A percentile compares a stretch with the other conserved stretches of the same genome.
These are phyloP conservation scores for Mentha longifolia DNA, from an alignment of 257 asterid species.

Conservation along the genomic window DNA sequence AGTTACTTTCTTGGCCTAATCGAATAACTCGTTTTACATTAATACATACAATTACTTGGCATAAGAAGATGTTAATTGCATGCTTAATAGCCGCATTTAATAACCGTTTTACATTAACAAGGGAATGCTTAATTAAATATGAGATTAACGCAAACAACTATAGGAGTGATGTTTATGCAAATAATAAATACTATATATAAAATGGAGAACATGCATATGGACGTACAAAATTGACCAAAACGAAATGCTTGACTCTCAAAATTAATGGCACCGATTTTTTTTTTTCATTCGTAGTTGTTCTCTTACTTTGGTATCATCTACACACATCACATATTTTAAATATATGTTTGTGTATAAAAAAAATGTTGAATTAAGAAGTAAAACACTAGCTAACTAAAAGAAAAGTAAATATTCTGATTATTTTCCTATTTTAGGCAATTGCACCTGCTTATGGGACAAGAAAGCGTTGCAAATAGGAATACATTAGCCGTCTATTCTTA, in stretches of 20 bases:
- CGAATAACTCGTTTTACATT: background rate
- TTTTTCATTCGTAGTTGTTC: background rate
- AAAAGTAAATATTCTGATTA: background rate
- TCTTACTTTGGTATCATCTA: background rate
- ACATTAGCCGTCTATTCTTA: conserved; percentile 1
- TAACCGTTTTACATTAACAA: too few relatives aligned
- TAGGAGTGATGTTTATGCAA: background rate
- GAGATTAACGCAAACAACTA: background rate
- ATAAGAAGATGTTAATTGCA: background rate
- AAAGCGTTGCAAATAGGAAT: conserved; percentile 1
- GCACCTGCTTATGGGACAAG: background rate
- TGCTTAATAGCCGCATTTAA: too few relatives aligned
- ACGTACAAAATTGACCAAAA: conserved; percentile 8
- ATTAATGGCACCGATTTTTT: background rate
- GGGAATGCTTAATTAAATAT: background rate
- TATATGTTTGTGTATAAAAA: background rate
- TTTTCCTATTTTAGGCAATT: background rate
- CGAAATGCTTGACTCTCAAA: background rate
- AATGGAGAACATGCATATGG: conserved; percentile 2
- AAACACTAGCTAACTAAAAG: background rate
- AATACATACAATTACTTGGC: background rate
- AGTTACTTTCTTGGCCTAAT: background rate
- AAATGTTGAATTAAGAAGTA: background rate
- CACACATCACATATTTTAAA: background rate
- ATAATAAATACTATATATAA: background rate